Evolutionary conservation across 345 rosid species (phyloP).

Genomic region (Populus simonii): DNA sequence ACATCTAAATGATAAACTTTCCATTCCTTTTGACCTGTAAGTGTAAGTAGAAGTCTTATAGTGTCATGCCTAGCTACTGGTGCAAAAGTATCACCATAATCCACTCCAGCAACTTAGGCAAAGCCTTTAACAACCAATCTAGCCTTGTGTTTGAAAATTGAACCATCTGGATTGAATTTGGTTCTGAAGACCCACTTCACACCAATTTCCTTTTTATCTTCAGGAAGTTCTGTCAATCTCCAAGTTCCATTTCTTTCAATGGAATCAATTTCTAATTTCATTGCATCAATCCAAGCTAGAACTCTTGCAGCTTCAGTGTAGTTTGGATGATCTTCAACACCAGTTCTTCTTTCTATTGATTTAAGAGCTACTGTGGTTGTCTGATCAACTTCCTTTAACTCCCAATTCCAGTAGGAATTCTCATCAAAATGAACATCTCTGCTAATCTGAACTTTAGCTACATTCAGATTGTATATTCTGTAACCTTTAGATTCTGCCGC

Average conservation of each 20-base stretch:
- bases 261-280: no score
- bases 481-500: background rate
- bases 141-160: background rate
- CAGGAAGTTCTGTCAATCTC: background rate
- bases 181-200: background rate
- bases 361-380: rapidly evolving
- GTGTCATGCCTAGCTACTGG: no score
- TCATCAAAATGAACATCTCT: background rate
- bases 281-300: no score
- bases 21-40: no score
- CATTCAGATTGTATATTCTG: background rate
- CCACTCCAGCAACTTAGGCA: no score
- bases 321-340: background rate
- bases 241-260: conserved; percentile 1
- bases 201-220: no score
- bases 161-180: background rate
- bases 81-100: no score
- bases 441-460: background rate
- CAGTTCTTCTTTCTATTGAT: rapidly evolving
- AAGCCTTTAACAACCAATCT: background rate
- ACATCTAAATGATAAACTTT: no score
- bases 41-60: no score
- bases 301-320: no score
- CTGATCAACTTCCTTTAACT: background rate
- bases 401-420: background rate